Base-by-base conservation (phyloP, 805 yeast species). In the Ogataea methanolica region DNA sequence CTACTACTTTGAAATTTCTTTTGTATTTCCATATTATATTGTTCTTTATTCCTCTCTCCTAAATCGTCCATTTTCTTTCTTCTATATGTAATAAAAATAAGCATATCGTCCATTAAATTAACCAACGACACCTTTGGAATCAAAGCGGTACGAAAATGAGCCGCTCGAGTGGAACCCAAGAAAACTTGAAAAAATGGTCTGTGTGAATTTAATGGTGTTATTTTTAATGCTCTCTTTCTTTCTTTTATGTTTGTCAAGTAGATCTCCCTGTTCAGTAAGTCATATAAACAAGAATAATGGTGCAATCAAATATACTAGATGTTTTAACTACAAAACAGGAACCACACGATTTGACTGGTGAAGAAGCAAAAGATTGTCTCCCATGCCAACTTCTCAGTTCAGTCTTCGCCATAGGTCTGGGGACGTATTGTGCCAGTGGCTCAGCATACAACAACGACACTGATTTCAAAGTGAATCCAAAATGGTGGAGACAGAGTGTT, bases 331-430 rank as follows among this genome's bases (percentile, higher is more conserved):
- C 81, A 26, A 9, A 26, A 1, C 75, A 79, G 2, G 66, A 71
- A 6, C 53, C 75, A 11, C 63, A 77, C 23, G 73, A 68, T 43
- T 57, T 76, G 14, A 57, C 69, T 1, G 59, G 59, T 2, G 74
- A 73, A 22, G 76, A 73, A 49, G 72, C 72, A 43, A 69, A 69
- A 49, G 82, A 77, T 53, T 87, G 96, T 58, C 54, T 83, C 1
- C 80, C 85, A 2, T 87, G 96, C 58, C 85, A 85, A 50, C 61
- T 80, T 1, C 78, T 84, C 70, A 84, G 85, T 40, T 73, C 88
- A 1, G 58, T 75, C 8, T 74, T 81, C 16, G 72, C 83, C 26
- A 48, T 83, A 1, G 79, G 72, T 4, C 83, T 83, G 5, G 95
- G 94, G 22, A 60, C 73, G 0, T 86, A 83, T 63, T 71, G 86